Evolutionary conservation across 768 basidiomycete genomes (phyloP), one percentile per base, ranked within the genome.

Genomic region (Hemileccinum impolitum): DNA sequence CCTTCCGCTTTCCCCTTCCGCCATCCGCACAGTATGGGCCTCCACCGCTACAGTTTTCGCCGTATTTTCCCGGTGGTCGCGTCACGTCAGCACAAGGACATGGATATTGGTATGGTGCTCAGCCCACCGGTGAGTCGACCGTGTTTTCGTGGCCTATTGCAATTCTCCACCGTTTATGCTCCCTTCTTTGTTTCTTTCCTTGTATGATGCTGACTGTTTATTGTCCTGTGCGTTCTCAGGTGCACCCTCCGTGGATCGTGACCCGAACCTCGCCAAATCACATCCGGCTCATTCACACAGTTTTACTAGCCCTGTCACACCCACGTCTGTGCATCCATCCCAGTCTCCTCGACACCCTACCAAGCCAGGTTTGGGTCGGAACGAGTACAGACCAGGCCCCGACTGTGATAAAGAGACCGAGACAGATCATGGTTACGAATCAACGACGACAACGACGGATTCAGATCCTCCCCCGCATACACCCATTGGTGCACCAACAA

Each of bases 401-500:
- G 55, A 61, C 17, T 23, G 28, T 19, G 62, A 64, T 3, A 58
- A 49, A 41, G 61, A 64, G 26, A 48, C 50, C 0, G 56, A 62
- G 51, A 61, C 47, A 1, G 62, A 62, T 34, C 57, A 62, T 32
- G 62, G 51, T 18, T 64, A 64, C 10, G 62, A 63, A 31, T 63
- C 62, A 5, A 50, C 60, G 9, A 62, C 62, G 17, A 64, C 62
- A 1, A 65, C 54, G 3, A 63, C 62, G 8, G 60, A 63, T 44
- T 63, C 62, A 6, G 57, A 59, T 50, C 62, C 63, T 50, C 52
- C 49, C 14, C 62, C 62, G 7, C 57, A 62, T 14, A 63, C 62
- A n/a, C 62, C 62, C 14, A 30, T 62, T 39, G 57, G 62, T 19
- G 35, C 40, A 38, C 9, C 30, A 8, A 52, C 48, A 14, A 35